Percentiles rank a stretch among this genome's conserved stretches.
Evolutionary conservation across 441 rosid species (phyloP).

Genomic region (Monsonia emarginata): DNA sequence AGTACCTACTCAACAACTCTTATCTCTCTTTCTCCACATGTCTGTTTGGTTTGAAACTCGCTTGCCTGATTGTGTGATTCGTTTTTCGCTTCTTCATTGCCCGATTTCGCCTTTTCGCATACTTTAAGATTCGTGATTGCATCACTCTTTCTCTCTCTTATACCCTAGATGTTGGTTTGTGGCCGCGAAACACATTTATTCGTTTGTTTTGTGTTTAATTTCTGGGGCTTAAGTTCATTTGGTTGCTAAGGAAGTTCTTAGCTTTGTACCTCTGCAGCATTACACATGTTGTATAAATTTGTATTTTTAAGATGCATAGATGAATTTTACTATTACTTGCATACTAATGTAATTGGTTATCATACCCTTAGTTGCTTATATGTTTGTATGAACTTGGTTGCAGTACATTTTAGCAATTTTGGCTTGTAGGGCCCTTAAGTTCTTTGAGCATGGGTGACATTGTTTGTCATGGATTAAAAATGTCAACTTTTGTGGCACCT

Average conservation of each 20-base stretch:
- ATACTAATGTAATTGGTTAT: background rate
- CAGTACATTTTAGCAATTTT: background rate
- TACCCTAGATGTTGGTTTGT: background rate
- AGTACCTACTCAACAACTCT: slow-evolving; percentile 24
- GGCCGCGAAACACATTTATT: too few species aligned
- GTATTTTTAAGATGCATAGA: background rate
- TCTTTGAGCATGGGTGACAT: background rate
- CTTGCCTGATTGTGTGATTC: background rate
- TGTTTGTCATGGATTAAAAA: background rate
- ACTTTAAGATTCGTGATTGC: background rate
- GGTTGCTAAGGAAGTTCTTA: background rate
- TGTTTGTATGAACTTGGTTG: background rate
- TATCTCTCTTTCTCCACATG: background rate
- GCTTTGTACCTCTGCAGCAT: background rate
- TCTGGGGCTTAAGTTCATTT: background rate
- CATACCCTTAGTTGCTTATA: background rate
- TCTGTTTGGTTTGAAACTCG: background rate
- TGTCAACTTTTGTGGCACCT: background rate
- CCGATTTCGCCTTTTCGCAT: background rate
- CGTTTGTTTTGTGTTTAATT: background rate
- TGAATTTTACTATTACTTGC: background rate
- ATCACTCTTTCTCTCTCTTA: background rate
- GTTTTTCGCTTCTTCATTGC: background rate
- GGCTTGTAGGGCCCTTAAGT: background rate
- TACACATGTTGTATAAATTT: background rate